Conservation (phyloP, 2,329 filamentous ascomycete genomes). For the Thielaviopsis musarum region DNA sequence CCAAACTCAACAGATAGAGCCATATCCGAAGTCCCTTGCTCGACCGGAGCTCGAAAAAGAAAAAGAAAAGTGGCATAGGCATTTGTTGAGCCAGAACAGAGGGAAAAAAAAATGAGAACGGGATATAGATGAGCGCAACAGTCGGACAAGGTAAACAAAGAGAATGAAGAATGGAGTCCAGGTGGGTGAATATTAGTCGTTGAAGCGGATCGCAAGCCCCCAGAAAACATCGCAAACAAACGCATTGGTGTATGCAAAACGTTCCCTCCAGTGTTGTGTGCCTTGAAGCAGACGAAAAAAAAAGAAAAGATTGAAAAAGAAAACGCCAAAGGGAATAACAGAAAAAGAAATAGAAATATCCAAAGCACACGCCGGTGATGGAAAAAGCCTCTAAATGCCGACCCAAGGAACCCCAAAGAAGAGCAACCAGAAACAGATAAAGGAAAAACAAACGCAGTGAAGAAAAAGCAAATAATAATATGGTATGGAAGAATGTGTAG, state of each 20-base stretch:
- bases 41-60: not conserved
- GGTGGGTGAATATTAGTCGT: not conserved
- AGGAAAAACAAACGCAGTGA: conserved; percentile 13
- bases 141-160: not conserved
- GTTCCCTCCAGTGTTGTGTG: not conserved
- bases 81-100: no score
- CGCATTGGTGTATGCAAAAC: not conserved
- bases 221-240: not conserved
- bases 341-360: conserved; percentile 6
- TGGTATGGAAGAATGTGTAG: conserved; percentile 11
- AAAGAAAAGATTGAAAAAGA: conserved; percentile 4
- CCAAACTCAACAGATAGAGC: no score
- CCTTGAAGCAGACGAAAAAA: not conserved
- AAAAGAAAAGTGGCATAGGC: no score
- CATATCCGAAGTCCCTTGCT: no score
- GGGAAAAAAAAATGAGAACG: no score
- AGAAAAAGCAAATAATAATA: conserved; percentile 13
- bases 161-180: not conserved
- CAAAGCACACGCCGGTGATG: conserved; percentile 6
- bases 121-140: no score
- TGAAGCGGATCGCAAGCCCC: not conserved
- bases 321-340: conserved; percentile 7
- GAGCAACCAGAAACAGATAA: conserved; percentile 9
- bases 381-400: not conserved
- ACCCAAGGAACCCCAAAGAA: conserved; percentile 2